Evolutionary conservation across 352 stramenopile genomes (phyloP), one percentile per base, ranked within the genome.

Genomic region (Pythium myriotylum): DNA sequence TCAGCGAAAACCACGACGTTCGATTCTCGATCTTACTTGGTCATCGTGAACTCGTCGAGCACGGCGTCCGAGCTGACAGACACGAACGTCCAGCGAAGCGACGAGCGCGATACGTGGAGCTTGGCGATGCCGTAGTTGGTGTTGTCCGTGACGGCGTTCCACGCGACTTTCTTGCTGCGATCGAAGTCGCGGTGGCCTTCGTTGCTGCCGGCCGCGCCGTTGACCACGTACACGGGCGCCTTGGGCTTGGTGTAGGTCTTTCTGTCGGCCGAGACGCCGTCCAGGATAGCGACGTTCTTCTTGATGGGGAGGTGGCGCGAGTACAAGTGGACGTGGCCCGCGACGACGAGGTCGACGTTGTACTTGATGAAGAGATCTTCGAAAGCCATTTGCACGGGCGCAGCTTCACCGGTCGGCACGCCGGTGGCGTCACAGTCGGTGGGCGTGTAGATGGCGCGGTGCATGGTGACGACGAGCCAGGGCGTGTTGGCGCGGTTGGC

Each of bases 341-440:
- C 50, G 0, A 76, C 43, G 33, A 87, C 77, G 20, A 84, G n/a
- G 41, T 88, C 79, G 16, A 88, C 79, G 9, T 74, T 70, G 67
- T 83, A 86, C 62, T 81, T 77, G 59, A 86, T 77, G 40, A 86
- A 79, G 1, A 88, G 62, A 9, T 79, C 50, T 42, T 88, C 79
- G 35, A 88, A 88, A 1, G 78, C 76, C 16, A 70, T 22, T 27
- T 88, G 78, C 19, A 86, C 54, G 27, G 41, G 60, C 27, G 39
- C 57, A 19, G 54, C 67, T 14, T 73, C 56, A 40, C 65, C 68
- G n/a, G 55, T 81, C 0, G 74, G 70, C 0, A 70, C 54, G 22
- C 74, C 67, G 37, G 78, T 65, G 12, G 41, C 60, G 33, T 76
- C 65, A 33, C 56, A 69, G 8, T 62, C 59, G 10, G 50, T 64